phyloP scores from a whole-genome alignment of 345 rosid species.

The Jatropha curcas region DNA sequence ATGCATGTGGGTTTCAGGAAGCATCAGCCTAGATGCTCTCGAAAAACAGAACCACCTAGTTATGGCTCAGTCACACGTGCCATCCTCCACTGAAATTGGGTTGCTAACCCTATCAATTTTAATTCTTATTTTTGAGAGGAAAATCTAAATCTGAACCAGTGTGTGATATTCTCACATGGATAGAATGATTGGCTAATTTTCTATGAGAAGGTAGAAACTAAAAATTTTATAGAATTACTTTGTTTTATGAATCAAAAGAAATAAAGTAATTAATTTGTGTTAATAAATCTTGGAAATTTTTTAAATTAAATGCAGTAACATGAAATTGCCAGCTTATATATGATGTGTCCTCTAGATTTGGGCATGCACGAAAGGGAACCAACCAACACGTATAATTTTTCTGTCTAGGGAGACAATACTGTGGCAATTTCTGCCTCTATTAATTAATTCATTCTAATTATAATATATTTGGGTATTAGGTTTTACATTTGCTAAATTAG shows the following conservation, averaged over 20 bases:
- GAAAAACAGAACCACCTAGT: background rate
- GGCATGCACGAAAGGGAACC: conserved; percentile 8
- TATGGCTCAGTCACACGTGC: background rate
- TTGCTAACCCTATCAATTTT: background rate
- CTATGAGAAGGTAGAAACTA: background rate
- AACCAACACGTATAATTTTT: background rate
- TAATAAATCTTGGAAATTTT: background rate
- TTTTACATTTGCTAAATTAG: background rate
- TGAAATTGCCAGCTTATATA: background rate
- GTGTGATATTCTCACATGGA: conserved; percentile 6
- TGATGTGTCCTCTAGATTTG: background rate
- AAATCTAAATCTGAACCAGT: conserved; percentile 1
- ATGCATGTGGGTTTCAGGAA: conserved; percentile 4
- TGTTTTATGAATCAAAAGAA: background rate
- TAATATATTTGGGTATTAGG: background rate
- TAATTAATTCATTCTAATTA: no score
- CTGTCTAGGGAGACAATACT: background rate
- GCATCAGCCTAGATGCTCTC: conserved; percentile 13
- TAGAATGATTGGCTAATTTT: background rate
- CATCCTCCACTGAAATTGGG: conserved; percentile 8
- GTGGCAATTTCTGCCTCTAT: no score
- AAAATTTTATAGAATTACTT: background rate
- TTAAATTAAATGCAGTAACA: conserved; percentile 3
- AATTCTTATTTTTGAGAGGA: background rate
- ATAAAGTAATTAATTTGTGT: background rate